These are phyloP conservation scores for Geranium brycei DNA, from an alignment of 345 rosid genomes.

Conservation along the genomic window DNA sequence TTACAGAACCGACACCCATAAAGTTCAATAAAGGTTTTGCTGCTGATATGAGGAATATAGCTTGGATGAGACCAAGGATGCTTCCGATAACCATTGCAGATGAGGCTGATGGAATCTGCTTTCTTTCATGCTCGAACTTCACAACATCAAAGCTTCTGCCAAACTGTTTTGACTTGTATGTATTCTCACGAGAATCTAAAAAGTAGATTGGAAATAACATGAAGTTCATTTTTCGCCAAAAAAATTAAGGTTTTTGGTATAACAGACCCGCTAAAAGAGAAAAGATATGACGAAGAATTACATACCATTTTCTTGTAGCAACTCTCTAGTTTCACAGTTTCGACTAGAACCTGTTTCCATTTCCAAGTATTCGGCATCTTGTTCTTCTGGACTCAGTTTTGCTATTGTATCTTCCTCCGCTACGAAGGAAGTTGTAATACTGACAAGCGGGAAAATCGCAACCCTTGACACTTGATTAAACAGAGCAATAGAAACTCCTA, in stretches of 20 bases:
- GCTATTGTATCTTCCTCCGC: constrained; percentile 76
- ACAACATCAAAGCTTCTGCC: constrained; percentile 20
- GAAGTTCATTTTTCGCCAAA: background rate
- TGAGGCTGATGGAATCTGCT: constrained; percentile 84
- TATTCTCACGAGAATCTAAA: constrained; percentile 25
- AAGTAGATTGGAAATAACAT: background rate
- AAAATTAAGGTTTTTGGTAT: background rate
- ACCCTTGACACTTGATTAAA: constrained; percentile 91
- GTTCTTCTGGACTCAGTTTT: too few relatives aligned
- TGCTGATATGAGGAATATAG: constrained; percentile 54
- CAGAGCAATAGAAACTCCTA: constrained; percentile 85
- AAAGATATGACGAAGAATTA: background rate
- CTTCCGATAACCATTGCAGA: constrained; percentile 76
- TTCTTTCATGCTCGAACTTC: constrained; percentile 30
- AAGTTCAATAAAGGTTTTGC: constrained; percentile 69
- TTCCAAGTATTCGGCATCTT: constrained; percentile 9
- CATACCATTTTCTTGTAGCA: constrained; percentile 31
- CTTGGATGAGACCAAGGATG: constrained; percentile 74
- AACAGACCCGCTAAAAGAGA: too few relatives aligned
- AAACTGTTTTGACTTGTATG: constrained; percentile 12
- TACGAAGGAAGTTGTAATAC: constrained; percentile 89
- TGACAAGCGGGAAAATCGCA: constrained; percentile 87
- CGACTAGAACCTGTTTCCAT: constrained; percentile 26
- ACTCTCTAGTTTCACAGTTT: constrained; percentile 34
- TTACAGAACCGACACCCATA: constrained; percentile 80